Evolutionary conservation across 2,329 filamentous ascomycete genomes (phyloP).

Genomic region (Ophiostoma novo-ulmi): DNA sequence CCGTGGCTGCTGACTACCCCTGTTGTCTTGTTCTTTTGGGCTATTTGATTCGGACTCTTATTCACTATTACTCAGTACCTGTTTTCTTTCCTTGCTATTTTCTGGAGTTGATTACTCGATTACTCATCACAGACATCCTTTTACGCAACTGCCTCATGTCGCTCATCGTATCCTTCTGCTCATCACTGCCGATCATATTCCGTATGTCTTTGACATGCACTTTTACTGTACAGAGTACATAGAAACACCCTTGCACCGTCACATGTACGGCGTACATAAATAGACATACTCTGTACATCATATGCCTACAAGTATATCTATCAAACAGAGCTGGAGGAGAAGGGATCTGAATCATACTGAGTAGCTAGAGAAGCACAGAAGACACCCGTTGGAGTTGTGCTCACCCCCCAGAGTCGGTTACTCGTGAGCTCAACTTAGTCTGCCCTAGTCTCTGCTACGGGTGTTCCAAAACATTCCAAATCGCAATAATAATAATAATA

Average conservation of each 20-base stretch:
- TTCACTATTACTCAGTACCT: not conserved
- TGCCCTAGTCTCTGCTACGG: not conserved
- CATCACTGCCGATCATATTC: not conserved
- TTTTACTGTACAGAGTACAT: not conserved
- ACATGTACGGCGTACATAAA: too few species aligned
- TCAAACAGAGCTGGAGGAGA: not conserved
- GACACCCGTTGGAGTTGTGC: too few species aligned
- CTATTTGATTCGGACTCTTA: not conserved
- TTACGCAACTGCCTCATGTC: not conserved
- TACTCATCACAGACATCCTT: too few species aligned
- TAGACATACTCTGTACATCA: not conserved
- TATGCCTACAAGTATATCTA: not conserved
- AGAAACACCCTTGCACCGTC: too few species aligned
- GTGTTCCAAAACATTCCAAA: conserved; percentile 6
- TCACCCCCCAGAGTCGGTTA: too few species aligned
- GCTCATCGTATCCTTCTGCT: too few species aligned
- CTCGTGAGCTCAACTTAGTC: too few species aligned
- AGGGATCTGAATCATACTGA: not conserved
- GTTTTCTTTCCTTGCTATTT: not conserved
- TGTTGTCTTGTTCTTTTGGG: not conserved
- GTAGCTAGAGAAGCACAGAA: too few species aligned
- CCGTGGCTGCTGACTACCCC: not conserved
- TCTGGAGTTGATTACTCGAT: not conserved
- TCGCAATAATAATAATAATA: not conserved
- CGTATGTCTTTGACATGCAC: not conserved